These are phyloP conservation scores for Hanseniaspora clermontiae DNA, from an alignment of 805 yeast genomes.

Conservation along the genomic window DNA sequence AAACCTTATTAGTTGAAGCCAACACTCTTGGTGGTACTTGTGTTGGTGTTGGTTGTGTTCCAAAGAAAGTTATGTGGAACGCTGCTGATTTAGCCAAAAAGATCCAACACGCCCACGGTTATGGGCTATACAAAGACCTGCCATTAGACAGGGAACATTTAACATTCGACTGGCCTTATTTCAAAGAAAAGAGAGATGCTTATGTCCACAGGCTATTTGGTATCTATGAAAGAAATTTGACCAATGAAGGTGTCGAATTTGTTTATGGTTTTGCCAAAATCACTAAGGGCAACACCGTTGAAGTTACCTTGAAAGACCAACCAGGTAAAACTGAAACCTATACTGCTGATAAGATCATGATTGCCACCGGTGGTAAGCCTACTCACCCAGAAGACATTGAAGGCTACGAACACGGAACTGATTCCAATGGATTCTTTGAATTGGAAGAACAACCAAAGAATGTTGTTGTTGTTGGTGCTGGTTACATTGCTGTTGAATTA, in stretches of 20 bases:
- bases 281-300: slow-evolving; percentile 56
- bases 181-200: slow-evolving; percentile 85
- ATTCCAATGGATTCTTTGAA: slow-evolving; percentile 84
- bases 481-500: slow-evolving; percentile 91
- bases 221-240: slow-evolving; percentile 77
- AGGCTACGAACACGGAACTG: slow-evolving; percentile 73
- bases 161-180: slow-evolving; percentile 67
- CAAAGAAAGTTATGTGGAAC: slow-evolving; percentile 98
- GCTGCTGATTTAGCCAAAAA: slow-evolving; percentile 81
- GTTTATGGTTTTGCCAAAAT: slow-evolving; percentile 80
- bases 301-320: slow-evolving; percentile 59
- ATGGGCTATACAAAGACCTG: slow-evolving; percentile 59
- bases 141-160: slow-evolving; percentile 38
- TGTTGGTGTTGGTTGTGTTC: slow-evolving; percentile 98
- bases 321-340: slow-evolving; percentile 35
- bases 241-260: slow-evolving; percentile 78
- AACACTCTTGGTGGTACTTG: slow-evolving; percentile 91
- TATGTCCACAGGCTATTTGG: slow-evolving; percentile 80
- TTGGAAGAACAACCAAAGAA: slow-evolving; percentile 73
- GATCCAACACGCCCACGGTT: slow-evolving; percentile 61
- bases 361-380: slow-evolving; percentile 92
- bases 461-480: slow-evolving; percentile 95
- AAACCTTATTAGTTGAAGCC: slow-evolving; percentile 69
- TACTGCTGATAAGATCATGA: slow-evolving; percentile 69
- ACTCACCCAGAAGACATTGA: slow-evolving; percentile 51